Percentiles rank a stretch among this genome's conserved stretches.
Evolutionary conservation across 2,329 filamentous ascomycete species (phyloP).

Genomic region (Calonectria naviculata): DNA sequence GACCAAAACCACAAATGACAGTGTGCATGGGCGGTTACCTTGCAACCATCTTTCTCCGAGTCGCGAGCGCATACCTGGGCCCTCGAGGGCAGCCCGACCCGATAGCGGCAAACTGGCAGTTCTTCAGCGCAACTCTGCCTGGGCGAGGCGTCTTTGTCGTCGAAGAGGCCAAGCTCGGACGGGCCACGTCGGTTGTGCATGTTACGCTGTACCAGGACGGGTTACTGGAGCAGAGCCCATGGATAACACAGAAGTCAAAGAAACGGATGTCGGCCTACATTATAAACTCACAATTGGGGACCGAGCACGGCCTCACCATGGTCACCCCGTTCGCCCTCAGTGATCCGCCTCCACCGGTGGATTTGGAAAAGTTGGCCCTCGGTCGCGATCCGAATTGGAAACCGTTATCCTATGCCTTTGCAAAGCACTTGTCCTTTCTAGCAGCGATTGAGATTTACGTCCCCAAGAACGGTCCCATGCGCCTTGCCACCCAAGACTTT

Average conservation of each 20-base stretch:
- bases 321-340: slow-evolving; percentile 39
- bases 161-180: slow-evolving; percentile 55
- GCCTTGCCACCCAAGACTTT: slow-evolving; percentile 38
- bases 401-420: slow-evolving; percentile 21
- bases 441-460: slow-evolving; percentile 45
- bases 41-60: slow-evolving; percentile 52
- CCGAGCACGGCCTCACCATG: slow-evolving; percentile 44
- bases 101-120: slow-evolving; percentile 54
- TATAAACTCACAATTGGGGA: slow-evolving; percentile 45
- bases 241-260: slow-evolving; percentile 46
- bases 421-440: slow-evolving; percentile 38
- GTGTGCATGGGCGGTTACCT: slow-evolving; percentile 61
- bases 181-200: slow-evolving; percentile 54
- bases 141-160: slow-evolving; percentile 53
- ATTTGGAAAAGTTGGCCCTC: slow-evolving; percentile 23
- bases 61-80: slow-evolving; percentile 47
- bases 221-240: slow-evolving; percentile 47
- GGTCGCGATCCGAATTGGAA: slow-evolving; percentile 32
- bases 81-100: slow-evolving; percentile 49
- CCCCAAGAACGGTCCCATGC: slow-evolving; percentile 27
- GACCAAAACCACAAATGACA: slow-evolving; percentile 28
- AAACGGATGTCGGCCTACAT: slow-evolving; percentile 51
- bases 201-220: slow-evolving; percentile 54
- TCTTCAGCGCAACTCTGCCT: slow-evolving; percentile 49
- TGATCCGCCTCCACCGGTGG: slow-evolving; percentile 24